Conservation (phyloP, 208 protist genomes). For the Acanthamoeba castellanii region DNA sequence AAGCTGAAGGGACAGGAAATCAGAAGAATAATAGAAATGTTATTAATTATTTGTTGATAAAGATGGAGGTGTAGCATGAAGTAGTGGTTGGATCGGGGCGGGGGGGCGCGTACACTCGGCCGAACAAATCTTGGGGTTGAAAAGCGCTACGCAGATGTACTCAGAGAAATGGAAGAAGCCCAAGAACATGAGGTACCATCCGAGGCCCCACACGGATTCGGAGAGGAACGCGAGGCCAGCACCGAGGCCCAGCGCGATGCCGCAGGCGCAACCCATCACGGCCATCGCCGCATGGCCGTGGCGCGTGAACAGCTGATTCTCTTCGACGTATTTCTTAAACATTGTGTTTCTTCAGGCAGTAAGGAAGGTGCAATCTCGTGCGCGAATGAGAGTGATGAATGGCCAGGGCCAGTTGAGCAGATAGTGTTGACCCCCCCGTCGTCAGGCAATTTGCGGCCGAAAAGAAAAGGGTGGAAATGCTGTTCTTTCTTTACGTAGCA, state of each 20-base stretch:
- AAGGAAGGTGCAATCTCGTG: neutral
- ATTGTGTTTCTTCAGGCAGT: neutral
- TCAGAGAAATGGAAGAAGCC: slow-evolving; percentile 67
- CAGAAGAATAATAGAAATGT: neutral
- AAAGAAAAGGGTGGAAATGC: too few relatives aligned
- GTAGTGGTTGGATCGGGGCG: neutral
- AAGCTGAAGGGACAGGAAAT: slow-evolving; percentile 38
- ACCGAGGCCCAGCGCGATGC: slow-evolving; percentile 14
- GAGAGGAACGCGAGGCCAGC: slow-evolving; percentile 36
- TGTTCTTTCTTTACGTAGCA: too few relatives aligned
- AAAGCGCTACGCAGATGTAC: slow-evolving; percentile 24
- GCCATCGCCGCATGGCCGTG: slow-evolving; percentile 32
- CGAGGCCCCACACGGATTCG: slow-evolving; percentile 45
- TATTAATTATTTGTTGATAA: neutral
- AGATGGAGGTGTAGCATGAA: neutral
- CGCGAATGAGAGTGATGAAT: too few relatives aligned
- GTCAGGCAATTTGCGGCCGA: too few relatives aligned
- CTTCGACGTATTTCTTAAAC: slow-evolving; percentile 41
- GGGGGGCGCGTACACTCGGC: slow-evolving; percentile 7
- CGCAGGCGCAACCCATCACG: neutral
- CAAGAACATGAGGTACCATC: slow-evolving; percentile 38
- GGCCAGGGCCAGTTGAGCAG: too few relatives aligned
- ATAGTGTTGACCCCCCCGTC: too few relatives aligned
- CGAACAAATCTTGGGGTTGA: slow-evolving; percentile 57
- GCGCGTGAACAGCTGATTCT: slow-evolving; percentile 40